Evolutionary conservation across 2,329 filamentous ascomycete genomes (phyloP).

Genomic region (Pochonia chlamydosporia): DNA sequence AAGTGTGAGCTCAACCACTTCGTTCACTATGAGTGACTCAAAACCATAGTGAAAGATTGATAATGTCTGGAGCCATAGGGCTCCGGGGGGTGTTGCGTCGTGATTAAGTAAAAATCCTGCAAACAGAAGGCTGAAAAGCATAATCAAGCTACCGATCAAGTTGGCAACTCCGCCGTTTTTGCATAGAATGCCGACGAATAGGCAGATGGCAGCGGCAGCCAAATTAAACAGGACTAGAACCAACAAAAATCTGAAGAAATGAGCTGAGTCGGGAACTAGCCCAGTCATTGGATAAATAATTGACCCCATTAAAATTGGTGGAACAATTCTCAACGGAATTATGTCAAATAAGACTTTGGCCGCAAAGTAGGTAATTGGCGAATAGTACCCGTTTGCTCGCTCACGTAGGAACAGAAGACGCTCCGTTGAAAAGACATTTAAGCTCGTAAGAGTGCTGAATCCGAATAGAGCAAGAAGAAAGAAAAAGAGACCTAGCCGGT

Average conservation of each 20-base stretch:
- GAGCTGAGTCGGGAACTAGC: conserved; percentile 69
- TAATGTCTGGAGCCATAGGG: conserved; percentile 84
- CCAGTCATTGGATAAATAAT: conserved; percentile 99
- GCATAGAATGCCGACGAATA: conserved; percentile 95
- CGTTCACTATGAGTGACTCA: conserved; percentile 93
- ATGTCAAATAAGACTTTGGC: conserved; percentile 99
- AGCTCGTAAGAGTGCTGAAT: conserved; percentile 89
- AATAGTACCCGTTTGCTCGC: conserved; percentile 93
- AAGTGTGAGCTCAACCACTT: conserved; percentile 83
- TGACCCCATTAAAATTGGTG: conserved; percentile 88
- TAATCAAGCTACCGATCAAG: conserved; percentile 87
- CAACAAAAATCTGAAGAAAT: conserved; percentile 88
- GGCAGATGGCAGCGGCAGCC: conserved; percentile 84
- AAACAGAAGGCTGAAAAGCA: conserved; percentile 95
- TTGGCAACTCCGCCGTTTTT: conserved; percentile 88
- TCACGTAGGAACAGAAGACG: conserved; percentile 87
- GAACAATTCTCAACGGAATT: conserved; percentile 86
- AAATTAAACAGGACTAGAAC: conserved; percentile 95
- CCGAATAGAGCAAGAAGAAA: conserved; percentile 94
- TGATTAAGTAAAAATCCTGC: conserved; percentile 92
- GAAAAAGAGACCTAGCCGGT: conserved; percentile 93
- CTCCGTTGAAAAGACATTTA: conserved; percentile 90
- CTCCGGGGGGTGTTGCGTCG: conserved; percentile 78
- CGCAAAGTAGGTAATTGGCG: conserved; percentile 87
- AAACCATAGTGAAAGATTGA: conserved; percentile 99